phyloP scores from a whole-genome alignment of 176 grass and related monocot genomes.

The Puya raimondii region DNA sequence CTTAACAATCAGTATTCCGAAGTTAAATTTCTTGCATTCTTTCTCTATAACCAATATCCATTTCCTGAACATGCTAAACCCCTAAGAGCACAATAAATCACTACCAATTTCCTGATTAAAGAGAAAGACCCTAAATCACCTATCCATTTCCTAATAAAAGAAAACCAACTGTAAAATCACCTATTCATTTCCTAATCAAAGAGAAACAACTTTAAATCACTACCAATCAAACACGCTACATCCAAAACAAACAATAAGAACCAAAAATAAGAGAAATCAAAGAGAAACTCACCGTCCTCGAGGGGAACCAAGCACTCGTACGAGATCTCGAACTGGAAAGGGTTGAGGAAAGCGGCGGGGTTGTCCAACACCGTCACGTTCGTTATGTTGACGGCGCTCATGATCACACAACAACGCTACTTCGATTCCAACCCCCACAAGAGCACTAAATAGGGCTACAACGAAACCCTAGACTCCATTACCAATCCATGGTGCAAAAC shows the following conservation, averaged over 20 bases:
- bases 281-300: conserved; percentile 53
- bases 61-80: not conserved
- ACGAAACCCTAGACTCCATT: no score
- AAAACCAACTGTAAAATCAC: not conserved
- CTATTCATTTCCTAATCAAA: not conserved
- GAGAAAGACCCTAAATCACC: not conserved
- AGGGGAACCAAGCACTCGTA: conserved; percentile 98
- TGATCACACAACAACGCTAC: conserved; percentile 14
- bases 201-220: not conserved
- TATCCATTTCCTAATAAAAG: not conserved
- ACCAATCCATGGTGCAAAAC: no score
- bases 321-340: conserved; percentile 99
- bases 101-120: not conserved
- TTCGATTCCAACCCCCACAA: not conserved
- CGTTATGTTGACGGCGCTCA: conserved; percentile 98
- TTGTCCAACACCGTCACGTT: conserved; percentile 99
- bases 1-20: no score
- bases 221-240: not conserved
- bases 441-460: no score
- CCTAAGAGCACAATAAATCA: not conserved
- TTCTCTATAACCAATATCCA: not conserved
- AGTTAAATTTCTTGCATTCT: not conserved
- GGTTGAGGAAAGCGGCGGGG: conserved; percentile 84
- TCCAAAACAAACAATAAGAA: not conserved
- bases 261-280: not conserved